Conservation (phyloP, 768 basidiomycete genomes). For the Kwoniella bestiolae region DNA sequence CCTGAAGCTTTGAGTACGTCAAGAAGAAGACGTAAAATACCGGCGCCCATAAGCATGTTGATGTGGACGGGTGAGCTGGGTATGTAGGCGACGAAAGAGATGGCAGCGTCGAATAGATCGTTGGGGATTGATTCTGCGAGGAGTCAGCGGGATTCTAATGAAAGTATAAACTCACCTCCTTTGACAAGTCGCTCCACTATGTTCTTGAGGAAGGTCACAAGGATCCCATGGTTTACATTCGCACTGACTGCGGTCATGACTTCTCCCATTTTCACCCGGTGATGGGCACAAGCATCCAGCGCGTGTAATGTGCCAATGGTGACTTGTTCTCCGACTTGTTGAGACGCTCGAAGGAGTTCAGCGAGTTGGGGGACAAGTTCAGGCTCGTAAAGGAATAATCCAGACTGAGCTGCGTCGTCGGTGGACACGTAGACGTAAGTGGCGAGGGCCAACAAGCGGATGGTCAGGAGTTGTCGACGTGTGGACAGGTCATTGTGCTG, state of each 20-base stretch:
- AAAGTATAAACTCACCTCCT: conserved; percentile 20
- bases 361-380: conserved; percentile 87
- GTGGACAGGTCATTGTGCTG: conserved; percentile 64
- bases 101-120: conserved; percentile 69
- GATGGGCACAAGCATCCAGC: conserved; percentile 87
- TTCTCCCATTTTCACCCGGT: conserved; percentile 80
- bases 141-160: background rate
- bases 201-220: conserved; percentile 85
- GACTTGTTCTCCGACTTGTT: conserved; percentile 69
- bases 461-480: conserved; percentile 77
- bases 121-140: conserved; percentile 45
- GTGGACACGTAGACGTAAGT: conserved; percentile 83
- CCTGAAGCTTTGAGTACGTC: conserved; percentile 82
- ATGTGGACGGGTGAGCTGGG: conserved; percentile 82
- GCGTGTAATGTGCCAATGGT: conserved; percentile 84
- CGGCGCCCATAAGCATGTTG: conserved; percentile 93
- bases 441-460: conserved; percentile 83
- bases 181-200: conserved; percentile 70
- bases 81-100: conserved; percentile 84
- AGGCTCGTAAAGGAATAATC: conserved; percentile 92
- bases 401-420: conserved; percentile 72
- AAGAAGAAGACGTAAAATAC: conserved; percentile 83
- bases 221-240: conserved; percentile 90
- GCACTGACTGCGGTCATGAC: conserved; percentile 89
- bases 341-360: conserved; percentile 82